Evolutionary conservation across 352 stramenopile genomes (phyloP), one percentile per base, ranked within the genome.

Genomic region (Aphanomyces cochlioides): DNA sequence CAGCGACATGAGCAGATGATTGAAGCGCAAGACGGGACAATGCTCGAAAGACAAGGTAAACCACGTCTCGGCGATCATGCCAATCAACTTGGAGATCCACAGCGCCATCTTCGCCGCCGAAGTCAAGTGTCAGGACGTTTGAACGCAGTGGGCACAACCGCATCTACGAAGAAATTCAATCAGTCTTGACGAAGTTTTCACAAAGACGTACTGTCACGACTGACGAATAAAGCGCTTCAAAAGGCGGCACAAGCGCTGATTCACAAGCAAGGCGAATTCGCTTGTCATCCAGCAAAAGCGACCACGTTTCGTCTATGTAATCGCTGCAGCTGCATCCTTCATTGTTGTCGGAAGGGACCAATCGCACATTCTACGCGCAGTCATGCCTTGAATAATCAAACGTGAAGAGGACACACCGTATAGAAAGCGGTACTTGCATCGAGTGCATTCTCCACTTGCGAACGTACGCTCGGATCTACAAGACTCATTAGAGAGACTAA

Each of bases 361-460:
- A 53, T 47, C 82, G 85, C 40, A 79, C 77, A 53, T 91, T 82
- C 56, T 83, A 79, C 37, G 90, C 80, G 1, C 76, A 75, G 36
- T 90, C 72, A 15, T 3, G 7, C 19, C 15, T 34, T 67, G 12
- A 48, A 73, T 53, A 4, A 68, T 36, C 34, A 74, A 50, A 63
- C 10, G 38, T 57, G 75, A 39, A 72, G n/a, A 66, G 56, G 28
- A 64, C 68, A n/a, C 57, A 81, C 77, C 86, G 92, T 94, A 50
- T 92, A 94, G 17, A 92, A 77, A 45, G 92, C 84, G 0, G 86
- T 90, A 41, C 87, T 81, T n/a, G 83, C 75, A 56, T 92, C 86
- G 36, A 94, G 73, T 57, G 92, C 89, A 73, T 84, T 88, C 73
- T 94, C 86, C n/a, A 94, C 86, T 69, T 91, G 92, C 73, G 79